These are phyloP conservation scores for Parasarocladium wereldwijsianum DNA, from an alignment of 2,329 filamentous ascomycete species.

Conservation along the genomic window DNA sequence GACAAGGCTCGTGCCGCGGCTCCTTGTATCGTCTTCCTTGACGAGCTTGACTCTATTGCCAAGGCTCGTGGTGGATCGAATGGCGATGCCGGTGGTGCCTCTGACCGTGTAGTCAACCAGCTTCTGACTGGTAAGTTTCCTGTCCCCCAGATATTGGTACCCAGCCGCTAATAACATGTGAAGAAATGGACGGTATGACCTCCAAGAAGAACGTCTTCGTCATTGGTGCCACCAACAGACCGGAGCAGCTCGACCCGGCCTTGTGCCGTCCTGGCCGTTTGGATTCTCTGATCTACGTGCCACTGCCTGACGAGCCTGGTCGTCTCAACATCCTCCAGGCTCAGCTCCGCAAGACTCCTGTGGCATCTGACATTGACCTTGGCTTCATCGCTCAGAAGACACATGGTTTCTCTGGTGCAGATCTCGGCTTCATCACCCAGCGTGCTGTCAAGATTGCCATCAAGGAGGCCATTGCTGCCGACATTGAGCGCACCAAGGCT, in stretches of 20 bases:
- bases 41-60: constrained; percentile 96
- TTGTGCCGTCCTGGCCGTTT: constrained; percentile 97
- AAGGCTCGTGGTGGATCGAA: constrained; percentile 96
- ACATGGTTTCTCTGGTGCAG: constrained; percentile 97
- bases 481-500: constrained; percentile 83
- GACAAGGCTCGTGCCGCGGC: constrained; percentile 98
- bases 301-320: constrained; percentile 81
- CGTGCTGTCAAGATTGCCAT: constrained; percentile 98
- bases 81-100: constrained; percentile 93
- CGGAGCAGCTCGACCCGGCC: constrained; percentile 95
- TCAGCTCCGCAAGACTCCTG: constrained; percentile 95
- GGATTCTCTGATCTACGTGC: constrained; percentile 96
- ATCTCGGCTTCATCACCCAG: constrained; percentile 98
- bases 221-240: constrained; percentile 96
- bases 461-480: constrained; percentile 81
- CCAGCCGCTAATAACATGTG: constrained; percentile 5
- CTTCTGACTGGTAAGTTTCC: constrained; percentile 71
- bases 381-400: constrained; percentile 91
- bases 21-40: constrained; percentile 96
- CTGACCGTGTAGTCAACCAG: constrained; percentile 99
- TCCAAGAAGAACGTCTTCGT: constrained; percentile 99
- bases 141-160: neutral
- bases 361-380: constrained; percentile 75
- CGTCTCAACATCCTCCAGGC: constrained; percentile 84
- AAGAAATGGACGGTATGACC: constrained; percentile 99